Conservation (phyloP, 495 filamentous ascomycete genomes). For the Penicillium parvum region DNA sequence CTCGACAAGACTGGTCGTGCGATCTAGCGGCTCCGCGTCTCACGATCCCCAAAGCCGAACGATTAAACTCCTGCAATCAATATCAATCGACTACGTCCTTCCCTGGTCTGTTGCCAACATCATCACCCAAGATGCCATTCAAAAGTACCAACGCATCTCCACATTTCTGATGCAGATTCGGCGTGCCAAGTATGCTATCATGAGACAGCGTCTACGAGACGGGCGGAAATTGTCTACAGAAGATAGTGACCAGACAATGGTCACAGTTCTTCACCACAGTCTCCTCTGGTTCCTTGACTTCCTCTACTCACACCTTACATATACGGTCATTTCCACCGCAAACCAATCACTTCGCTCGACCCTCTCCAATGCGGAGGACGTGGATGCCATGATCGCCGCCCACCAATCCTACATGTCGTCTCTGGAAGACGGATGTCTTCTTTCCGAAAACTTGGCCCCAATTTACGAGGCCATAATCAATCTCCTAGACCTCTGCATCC, state of each 20-base stretch:
- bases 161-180: conserved; percentile 74
- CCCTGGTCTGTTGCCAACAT: conserved; percentile 88
- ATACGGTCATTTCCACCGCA: conserved; percentile 61
- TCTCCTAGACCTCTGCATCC: conserved; percentile 55
- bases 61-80: conserved; percentile 50
- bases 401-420: conserved; percentile 60
- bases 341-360: conserved; percentile 46
- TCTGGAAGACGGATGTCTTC: conserved; percentile 60
- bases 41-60: conserved; percentile 22
- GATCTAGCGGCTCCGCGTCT: conserved; percentile 24
- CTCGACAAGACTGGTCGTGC: conserved; percentile 54
- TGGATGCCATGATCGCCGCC: conserved; percentile 73
- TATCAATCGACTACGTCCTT: conserved; percentile 59
- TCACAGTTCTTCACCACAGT: conserved; percentile 63
- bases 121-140: conserved; percentile 56
- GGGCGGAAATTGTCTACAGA: conserved; percentile 7
- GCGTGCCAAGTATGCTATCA: conserved; percentile 64
- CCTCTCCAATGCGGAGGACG: conserved; percentile 60
- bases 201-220: conserved; percentile 47
- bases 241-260: conserved; percentile 37
- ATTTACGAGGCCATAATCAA: conserved; percentile 63
- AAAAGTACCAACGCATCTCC: conserved; percentile 64
- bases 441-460: conserved; percentile 57
- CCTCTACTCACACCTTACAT: conserved; percentile 69
- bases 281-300: conserved; percentile 76